Percentiles rank a stretch among this genome's conserved stretches.
phyloP scores from a whole-genome alignment of 768 basidiomycete species.

The Boletus speciosus region DNA sequence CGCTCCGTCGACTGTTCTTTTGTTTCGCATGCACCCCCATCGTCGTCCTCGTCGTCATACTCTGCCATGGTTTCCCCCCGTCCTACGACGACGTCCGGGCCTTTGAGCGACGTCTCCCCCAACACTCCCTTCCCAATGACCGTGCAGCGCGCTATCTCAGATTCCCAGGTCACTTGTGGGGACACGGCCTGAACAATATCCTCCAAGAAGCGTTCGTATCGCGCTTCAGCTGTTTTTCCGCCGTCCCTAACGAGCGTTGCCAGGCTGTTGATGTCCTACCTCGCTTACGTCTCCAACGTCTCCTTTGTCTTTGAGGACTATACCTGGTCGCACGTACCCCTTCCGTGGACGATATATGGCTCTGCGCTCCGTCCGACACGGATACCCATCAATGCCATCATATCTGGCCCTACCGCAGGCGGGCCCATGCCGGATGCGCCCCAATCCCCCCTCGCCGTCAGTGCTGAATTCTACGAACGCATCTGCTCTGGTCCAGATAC shows the following conservation, averaged over 20 bases:
- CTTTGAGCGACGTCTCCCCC: conserved; percentile 37
- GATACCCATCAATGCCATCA: conserved; percentile 57
- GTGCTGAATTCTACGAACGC: conserved; percentile 45
- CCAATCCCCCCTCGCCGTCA: conserved; percentile 38
- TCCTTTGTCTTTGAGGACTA: conserved; percentile 65
- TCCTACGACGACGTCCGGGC: conserved; percentile 34
- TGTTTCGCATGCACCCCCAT: conserved; percentile 19
- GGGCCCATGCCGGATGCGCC: conserved; percentile 33
- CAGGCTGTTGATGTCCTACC: conserved; percentile 49
- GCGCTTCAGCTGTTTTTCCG: neutral
- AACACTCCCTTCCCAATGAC: conserved; percentile 28
- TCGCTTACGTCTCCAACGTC: conserved; percentile 48
- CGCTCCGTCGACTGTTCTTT: conserved; percentile 29
- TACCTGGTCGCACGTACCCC: conserved; percentile 52
- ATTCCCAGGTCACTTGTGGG: conserved; percentile 57
- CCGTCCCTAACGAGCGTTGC: neutral
- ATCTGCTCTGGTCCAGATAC: conserved; percentile 41
- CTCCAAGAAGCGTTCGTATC: conserved; percentile 56
- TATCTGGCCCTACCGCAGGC: conserved; percentile 55
- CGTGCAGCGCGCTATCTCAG: conserved; percentile 37
- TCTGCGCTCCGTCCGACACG: conserved; percentile 48
- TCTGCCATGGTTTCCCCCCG: conserved; percentile 39
- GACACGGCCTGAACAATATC: conserved; percentile 59
- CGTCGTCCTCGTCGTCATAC: conserved; percentile 28
- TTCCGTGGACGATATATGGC: conserved; percentile 54